A percentile compares a stretch with the other conserved stretches of the same genome.
phyloP scores from a whole-genome alignment of 768 basidiomycete species.

The Cyclocybe cylindracea region DNA sequence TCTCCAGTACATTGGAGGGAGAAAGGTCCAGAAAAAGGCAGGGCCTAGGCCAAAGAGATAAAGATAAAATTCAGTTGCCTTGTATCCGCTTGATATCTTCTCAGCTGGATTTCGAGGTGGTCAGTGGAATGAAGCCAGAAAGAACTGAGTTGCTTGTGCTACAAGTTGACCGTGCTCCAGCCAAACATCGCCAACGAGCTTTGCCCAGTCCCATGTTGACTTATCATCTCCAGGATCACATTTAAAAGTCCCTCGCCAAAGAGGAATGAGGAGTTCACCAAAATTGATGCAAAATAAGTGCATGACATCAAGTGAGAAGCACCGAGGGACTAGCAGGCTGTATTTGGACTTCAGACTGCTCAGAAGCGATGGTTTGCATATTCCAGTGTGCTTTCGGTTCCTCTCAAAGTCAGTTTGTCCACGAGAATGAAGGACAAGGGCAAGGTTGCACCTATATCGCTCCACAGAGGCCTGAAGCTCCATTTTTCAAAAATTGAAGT shows the following conservation, averaged over 20 bases:
- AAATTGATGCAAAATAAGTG: conserved; percentile 32
- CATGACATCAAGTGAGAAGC: conserved; percentile 32
- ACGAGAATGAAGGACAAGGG: conserved; percentile 11
- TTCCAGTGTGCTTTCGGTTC: conserved; percentile 26
- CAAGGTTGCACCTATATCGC: conserved; percentile 15
- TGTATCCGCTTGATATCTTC: conserved; percentile 35
- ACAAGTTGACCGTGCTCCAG: conserved; percentile 26
- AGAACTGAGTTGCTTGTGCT: conserved; percentile 15
- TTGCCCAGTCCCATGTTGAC: conserved; percentile 28
- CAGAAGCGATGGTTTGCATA: conserved; percentile 34
- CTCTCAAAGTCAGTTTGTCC: conserved; percentile 18
- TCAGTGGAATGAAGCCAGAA: conserved; percentile 16
- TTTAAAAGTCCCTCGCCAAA: conserved; percentile 31
- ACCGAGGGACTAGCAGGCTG: conserved; percentile 22
- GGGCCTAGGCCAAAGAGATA: conserved; percentile 33
- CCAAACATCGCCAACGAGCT: conserved; percentile 21
- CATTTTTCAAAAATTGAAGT: conserved; percentile 10
- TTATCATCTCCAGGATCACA: conserved; percentile 17
- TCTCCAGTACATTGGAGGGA: conserved; percentile 27
- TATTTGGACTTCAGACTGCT: conserved; percentile 18
- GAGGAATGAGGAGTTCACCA: conserved; percentile 22
- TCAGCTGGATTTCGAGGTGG: too few relatives aligned
- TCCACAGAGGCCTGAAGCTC: neutral
- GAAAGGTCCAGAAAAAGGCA: conserved; percentile 21
- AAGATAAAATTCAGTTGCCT: conserved; percentile 31